Percentiles rank a stretch among this genome's conserved stretches.
Evolutionary conservation across 1,284 basidiomycete species (phyloP).

Genomic region (Puccinia triticina): DNA sequence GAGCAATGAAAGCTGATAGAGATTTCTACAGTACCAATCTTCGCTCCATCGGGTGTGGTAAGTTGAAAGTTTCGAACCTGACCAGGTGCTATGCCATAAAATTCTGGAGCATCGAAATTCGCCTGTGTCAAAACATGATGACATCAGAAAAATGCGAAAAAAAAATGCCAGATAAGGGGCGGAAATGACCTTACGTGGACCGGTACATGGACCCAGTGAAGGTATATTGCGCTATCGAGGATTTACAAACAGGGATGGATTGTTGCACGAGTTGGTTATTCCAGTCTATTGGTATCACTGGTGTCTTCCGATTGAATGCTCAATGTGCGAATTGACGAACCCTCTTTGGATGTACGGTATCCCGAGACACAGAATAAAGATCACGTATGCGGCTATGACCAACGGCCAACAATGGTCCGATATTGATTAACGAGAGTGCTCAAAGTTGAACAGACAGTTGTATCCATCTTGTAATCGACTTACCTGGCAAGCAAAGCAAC

Average conservation of each 20-base stretch:
- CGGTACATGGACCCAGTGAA: constrained; percentile 36
- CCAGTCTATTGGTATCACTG: neutral
- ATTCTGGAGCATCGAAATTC: constrained; percentile 36
- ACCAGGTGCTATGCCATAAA: constrained; percentile 27
- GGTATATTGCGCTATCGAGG: neutral
- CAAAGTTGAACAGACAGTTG: neutral
- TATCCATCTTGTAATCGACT: neutral
- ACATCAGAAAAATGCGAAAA: neutral
- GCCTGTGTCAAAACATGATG: constrained; percentile 9
- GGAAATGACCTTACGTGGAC: constrained; percentile 14
- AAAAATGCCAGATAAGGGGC: neutral
- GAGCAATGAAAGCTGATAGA: neutral
- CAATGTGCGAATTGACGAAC: neutral
- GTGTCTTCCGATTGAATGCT: neutral
- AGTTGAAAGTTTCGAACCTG: constrained; percentile 48
- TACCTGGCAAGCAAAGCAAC: constrained; percentile 6
- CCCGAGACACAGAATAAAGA: constrained; percentile 30
- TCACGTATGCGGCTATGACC: neutral
- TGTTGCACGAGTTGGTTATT: neutral
- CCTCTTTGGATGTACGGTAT: constrained; percentile 35
- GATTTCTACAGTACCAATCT: constrained; percentile 28
- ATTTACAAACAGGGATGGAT: neutral
- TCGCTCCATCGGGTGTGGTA: constrained; percentile 42
- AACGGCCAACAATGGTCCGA: neutral
- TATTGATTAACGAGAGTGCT: neutral